Base-by-base conservation (phyloP, 108 stramenopile species). In the Cylindrotheca fusiformis region DNA sequence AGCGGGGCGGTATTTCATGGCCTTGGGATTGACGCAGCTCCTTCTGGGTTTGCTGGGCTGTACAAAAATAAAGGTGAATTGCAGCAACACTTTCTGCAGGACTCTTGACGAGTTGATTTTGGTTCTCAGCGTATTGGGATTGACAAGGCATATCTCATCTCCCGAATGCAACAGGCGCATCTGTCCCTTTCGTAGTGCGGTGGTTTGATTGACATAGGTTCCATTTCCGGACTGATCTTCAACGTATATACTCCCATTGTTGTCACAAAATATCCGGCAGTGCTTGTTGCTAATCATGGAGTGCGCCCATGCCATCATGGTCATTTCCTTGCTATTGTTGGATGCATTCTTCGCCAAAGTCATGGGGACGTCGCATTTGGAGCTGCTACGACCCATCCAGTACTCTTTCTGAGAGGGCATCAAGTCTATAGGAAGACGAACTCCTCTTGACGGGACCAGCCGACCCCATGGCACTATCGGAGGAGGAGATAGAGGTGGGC, bases 171-270 rank as follows among this genome's bases (percentile, higher is more conserved):
- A 68, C 55, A 89, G 52, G 6, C 95, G 75, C 52, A 83, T 70
- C 72, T 95, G 83, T 28, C 94, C 89, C 47, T 71, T 75, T 26
- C 76, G 56, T 18, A 97, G 65, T 5, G 80, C 50, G 3, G 69
- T 91, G 23, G 79, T 71, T 29, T 76, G 72, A 60, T 97, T 97
- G 69, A 97, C 75, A 48, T 86, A 64, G 17, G 96, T 97, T 46
- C 96, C 96, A 73, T 97, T 97, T 17, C 88, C 90, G 31, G 90
- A 92, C 48, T 84, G 78, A 65, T 97, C 96, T 71, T 95, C 94
- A 0, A 96, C 51, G 45, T 74, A 93, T n/a, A 95, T 88, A 30
- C 19, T 21, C n/a, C 28, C 55, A 17, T 44, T 44, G 54, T 23
- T 46, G 20, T 57, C 52, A 6, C 44, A 49, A 52, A 63, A 63